phyloP scores from a whole-genome alignment of 345 rosid species.

The Eucalyptus coolabah region DNA sequence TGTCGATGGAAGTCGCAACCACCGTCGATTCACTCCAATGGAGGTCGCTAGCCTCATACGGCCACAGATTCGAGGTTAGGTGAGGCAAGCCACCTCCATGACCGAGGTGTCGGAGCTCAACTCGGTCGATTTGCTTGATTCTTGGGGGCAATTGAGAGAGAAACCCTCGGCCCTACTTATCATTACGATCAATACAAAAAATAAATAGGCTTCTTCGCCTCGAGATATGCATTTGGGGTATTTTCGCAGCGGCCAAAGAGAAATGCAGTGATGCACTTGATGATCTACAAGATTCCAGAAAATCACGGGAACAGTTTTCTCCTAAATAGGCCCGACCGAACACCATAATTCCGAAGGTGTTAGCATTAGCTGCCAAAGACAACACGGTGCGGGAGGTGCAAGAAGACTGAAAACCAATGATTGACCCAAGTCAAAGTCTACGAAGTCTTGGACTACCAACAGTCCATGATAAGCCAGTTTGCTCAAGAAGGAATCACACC shows the following conservation, averaged over 20 bases:
- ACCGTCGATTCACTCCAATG: not conserved
- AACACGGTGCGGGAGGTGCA: not conserved
- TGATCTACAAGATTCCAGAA: not conserved
- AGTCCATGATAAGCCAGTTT: not conserved
- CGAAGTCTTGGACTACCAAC: not conserved
- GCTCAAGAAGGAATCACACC: not conserved
- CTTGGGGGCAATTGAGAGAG: not conserved
- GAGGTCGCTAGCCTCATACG: not conserved
- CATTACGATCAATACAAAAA: no score
- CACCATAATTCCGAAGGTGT: no score
- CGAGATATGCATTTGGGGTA: not conserved
- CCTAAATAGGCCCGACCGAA: no score
- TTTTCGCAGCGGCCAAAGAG: not conserved
- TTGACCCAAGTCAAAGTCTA: not conserved
- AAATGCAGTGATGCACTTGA: not conserved
- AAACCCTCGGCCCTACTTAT: not conserved
- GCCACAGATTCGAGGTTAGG: not conserved
- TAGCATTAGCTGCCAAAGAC: not conserved
- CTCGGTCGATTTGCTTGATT: not conserved
- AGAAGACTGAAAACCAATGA: not conserved
- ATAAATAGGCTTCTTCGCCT: not conserved
- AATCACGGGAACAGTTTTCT: no score
- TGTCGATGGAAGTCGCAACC: not conserved
- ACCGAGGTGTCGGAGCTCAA: not conserved
- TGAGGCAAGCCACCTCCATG: not conserved